A percentile compares a stretch with the other conserved stretches of the same genome.
Evolutionary conservation across 169 alveolate species (phyloP).

Genomic region (Amoebophrya sp.): DNA sequence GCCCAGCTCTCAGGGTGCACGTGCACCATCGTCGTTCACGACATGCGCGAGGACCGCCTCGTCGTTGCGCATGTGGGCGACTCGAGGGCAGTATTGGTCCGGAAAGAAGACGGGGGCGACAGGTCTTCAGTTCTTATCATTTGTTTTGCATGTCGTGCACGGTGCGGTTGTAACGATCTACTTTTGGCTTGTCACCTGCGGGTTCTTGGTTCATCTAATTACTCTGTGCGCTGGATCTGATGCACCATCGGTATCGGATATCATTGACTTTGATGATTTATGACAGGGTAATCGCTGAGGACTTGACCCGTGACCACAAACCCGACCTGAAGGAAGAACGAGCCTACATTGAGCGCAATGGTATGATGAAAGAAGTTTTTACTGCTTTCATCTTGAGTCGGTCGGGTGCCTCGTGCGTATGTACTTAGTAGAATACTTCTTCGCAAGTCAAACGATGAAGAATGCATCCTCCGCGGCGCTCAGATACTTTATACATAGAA

Average conservation of each 20-base stretch:
- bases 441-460: no score
- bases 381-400: no score
- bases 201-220: no score
- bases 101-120: neutral
- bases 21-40: slow-evolving; percentile 43
- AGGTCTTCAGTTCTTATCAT: no score
- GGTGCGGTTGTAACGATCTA: slow-evolving; percentile 52
- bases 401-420: no score
- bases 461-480: no score
- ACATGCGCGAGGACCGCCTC: slow-evolving; percentile 32
- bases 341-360: slow-evolving; percentile 32
- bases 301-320: slow-evolving; percentile 39
- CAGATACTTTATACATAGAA: neutral
- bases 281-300: slow-evolving; percentile 31
- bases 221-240: no score
- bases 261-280: no score
- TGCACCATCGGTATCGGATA: no score
- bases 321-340: slow-evolving; percentile 30
- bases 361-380: no score
- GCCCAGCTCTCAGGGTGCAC: slow-evolving; percentile 37
- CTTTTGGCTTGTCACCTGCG: no score
- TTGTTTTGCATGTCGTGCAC: neutral
- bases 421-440: no score
- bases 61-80: slow-evolving; percentile 75
- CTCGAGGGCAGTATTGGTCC: slow-evolving; percentile 66